Evolutionary conservation across 2,329 filamentous ascomycete species (phyloP).

Genomic region (Colletotrichum tofieldiae): DNA sequence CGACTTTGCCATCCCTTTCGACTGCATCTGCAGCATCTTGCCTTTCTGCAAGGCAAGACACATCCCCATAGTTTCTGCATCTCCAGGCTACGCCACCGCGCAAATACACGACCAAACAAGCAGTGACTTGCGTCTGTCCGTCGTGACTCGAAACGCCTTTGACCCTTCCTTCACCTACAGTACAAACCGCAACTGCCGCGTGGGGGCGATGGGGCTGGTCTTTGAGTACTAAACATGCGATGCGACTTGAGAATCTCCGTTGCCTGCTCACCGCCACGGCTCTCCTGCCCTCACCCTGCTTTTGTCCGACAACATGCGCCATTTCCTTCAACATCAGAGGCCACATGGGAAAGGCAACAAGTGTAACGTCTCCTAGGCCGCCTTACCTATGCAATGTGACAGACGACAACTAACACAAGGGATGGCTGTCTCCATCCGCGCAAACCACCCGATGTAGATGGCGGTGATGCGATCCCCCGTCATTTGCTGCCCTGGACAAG

Average conservation of each 20-base stretch:
- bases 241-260: conserved; percentile 21
- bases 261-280: conserved; percentile 26
- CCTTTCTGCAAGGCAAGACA: conserved; percentile 19
- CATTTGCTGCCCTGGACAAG: conserved; percentile 16
- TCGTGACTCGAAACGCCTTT: conserved; percentile 18
- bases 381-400: conserved; percentile 30
- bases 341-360: conserved; percentile 9
- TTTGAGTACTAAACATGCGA: conserved; percentile 29
- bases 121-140: conserved; percentile 33
- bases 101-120: conserved; percentile 29
- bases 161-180: not conserved
- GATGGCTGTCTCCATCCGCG: conserved; percentile 17
- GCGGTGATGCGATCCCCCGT: conserved; percentile 6
- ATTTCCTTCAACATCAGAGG: conserved; percentile 21
- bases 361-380: conserved; percentile 29
- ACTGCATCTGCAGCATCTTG: conserved; percentile 28
- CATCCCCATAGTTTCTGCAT: conserved; percentile 19
- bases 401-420: conserved; percentile 14
- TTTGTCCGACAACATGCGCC: not conserved
- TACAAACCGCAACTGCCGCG: conserved; percentile 35
- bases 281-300: conserved; percentile 2
- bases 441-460: conserved; percentile 13
- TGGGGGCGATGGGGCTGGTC: conserved; percentile 26
- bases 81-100: conserved; percentile 14
- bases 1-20: conserved; percentile 2